phyloP scores from a whole-genome alignment of 805 yeast genomes.

The Teunomyces barrocoloradensis region DNA sequence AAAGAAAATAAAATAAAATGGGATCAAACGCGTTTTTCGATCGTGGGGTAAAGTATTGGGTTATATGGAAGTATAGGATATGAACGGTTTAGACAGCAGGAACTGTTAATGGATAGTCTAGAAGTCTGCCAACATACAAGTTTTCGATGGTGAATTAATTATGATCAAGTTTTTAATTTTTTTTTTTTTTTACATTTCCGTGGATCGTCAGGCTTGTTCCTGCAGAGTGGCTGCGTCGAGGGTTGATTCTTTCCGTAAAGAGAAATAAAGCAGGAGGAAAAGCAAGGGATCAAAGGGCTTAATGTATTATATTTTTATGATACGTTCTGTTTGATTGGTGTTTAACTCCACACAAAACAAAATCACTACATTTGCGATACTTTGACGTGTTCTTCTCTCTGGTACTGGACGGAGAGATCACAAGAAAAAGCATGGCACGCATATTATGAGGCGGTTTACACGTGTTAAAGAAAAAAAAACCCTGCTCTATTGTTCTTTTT shows the following conservation, averaged over 20 bases:
- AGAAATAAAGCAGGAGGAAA: too few species aligned
- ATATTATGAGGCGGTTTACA: too few species aligned
- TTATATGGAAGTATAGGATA: not conserved
- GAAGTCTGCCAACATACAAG: not conserved
- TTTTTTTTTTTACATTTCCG: not conserved
- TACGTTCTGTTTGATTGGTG: too few species aligned
- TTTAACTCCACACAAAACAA: too few species aligned
- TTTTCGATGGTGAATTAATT: not conserved
- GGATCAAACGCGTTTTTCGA: not conserved
- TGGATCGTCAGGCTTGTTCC: not conserved
- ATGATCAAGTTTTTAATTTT: not conserved
- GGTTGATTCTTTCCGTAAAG: not conserved
- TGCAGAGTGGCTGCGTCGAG: not conserved
- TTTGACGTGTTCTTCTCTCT: too few species aligned
- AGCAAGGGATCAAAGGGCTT: too few species aligned
- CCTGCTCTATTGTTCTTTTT: too few species aligned
- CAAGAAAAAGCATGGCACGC: too few species aligned
- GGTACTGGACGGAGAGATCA: too few species aligned
- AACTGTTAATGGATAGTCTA: not conserved
- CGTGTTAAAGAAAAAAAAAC: too few species aligned
- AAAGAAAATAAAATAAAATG: not conserved
- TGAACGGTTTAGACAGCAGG: not conserved
- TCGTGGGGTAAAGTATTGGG: not conserved
- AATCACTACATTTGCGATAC: too few species aligned
- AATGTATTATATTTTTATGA: too few species aligned